Percentiles rank a stretch among this genome's conserved stretches.
Conservation (phyloP, 805 yeast species). For the Candida rishiriensis region DNA sequence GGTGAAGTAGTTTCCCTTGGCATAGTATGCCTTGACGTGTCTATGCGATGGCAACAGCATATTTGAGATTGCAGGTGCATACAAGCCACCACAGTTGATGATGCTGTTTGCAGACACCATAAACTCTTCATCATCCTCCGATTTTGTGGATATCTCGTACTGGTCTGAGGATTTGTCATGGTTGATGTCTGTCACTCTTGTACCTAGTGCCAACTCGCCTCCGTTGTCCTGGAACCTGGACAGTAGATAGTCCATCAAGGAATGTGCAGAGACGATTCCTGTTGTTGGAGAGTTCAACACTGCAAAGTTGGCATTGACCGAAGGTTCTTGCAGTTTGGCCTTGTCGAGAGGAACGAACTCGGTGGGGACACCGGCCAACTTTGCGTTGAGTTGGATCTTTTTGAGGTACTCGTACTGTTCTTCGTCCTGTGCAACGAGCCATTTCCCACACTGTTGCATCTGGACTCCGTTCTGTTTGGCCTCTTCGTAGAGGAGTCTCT, state of each 20-base stretch:
- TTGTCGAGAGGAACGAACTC: constrained; percentile 43
- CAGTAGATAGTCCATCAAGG: constrained; percentile 56
- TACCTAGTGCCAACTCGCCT: constrained; percentile 63
- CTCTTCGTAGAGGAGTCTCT: constrained; percentile 55
- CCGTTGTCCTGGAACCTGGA: constrained; percentile 50
- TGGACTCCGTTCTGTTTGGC: constrained; percentile 47
- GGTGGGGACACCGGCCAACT: constrained; percentile 52
- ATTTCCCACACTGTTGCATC: constrained; percentile 67
- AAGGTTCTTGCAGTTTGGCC: constrained; percentile 56
- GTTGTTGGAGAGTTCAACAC: constrained; percentile 73
- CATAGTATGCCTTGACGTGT: constrained; percentile 58
- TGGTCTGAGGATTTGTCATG: constrained; percentile 22
- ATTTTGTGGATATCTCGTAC: constrained; percentile 29
- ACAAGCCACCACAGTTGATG: constrained; percentile 75
- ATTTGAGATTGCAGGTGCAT: constrained; percentile 70
- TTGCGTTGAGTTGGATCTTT: constrained; percentile 45
- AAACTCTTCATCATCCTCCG: constrained; percentile 29
- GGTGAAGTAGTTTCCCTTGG: constrained; percentile 80
- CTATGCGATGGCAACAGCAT: constrained; percentile 60
- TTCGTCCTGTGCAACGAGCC: constrained; percentile 82
- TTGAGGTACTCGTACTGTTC: constrained; percentile 56
- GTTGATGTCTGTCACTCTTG: constrained; percentile 46
- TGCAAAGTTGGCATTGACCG: constrained; percentile 57
- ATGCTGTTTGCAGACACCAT: constrained; percentile 51
- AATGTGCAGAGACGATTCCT: constrained; percentile 82